Evolutionary conservation across 176 grass and related monocot genomes (phyloP), one percentile per base, ranked within the genome.

Genomic region (Leersia perrieri): DNA sequence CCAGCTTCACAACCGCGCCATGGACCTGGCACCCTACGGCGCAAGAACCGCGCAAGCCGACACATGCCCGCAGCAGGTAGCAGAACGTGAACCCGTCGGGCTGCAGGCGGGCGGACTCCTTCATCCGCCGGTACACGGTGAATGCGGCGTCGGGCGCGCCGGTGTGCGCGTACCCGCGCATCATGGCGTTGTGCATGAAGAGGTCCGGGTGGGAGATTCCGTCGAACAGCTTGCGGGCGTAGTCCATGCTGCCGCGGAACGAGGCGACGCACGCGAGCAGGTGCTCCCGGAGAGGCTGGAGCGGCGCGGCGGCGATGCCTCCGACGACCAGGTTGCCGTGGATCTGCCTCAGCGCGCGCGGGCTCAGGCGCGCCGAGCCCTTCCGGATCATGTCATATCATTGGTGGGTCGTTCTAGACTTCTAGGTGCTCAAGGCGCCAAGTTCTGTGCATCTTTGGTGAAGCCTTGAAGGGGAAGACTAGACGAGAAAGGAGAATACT

Each of bases 171-270:
- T 80, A 64, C 14, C 85, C 77, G 6, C 72, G 76, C 1, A 88
- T 15, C 82, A 91, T 69, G 77, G 86, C 55, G 49, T 88, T 91
- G 67, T 84, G 86, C 73, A 88, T 85, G 61, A 91, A 88, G 47
- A 88, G 61, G 81, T 91, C 85, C 26, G 82, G 82, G 40, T 60
- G 11, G 9, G 68, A 72, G 7, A 88, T 91, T 82, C 78, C 76
- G 28, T 84, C 86, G 51, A 88, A 88, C 67, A 88, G 13, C n/a
- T 55, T 78, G 61, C 51, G 61, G 14, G 89, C 86, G 79, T 91
- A 82, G 38, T 74, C 77, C 72, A 91, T 85, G 27, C 20, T 77
- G 58, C 81, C 77, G 10, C 5, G 47, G 82, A 66, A 77, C n/a
- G 72, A 78, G 12, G 9, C 13, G 1, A 82, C 28, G 13, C 33